Evolutionary conservation across 2,329 filamentous ascomycete genomes (phyloP).

Genomic region (Aspergillus viridinutans): DNA sequence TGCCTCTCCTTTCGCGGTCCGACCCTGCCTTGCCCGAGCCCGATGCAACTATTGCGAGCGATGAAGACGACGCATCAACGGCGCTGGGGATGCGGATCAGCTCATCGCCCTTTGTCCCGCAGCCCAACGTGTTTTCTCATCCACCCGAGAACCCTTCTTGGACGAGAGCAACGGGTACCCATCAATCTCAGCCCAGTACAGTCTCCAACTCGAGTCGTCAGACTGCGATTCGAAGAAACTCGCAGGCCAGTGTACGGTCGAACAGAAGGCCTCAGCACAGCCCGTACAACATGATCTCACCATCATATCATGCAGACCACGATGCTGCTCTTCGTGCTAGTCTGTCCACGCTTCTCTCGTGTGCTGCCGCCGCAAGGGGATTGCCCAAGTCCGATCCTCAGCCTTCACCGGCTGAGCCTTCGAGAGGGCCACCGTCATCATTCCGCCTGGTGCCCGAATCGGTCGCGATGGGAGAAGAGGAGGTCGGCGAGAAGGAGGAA

Average conservation of each 20-base stretch:
- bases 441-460: slow-evolving; percentile 60
- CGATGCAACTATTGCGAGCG: slow-evolving; percentile 35
- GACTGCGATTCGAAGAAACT: slow-evolving; percentile 38
- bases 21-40: slow-evolving; percentile 23
- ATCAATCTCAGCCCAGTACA: slow-evolving; percentile 49
- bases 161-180: slow-evolving; percentile 40
- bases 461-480: slow-evolving; percentile 47
- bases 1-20: slow-evolving; percentile 20
- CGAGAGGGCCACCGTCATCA: slow-evolving; percentile 44
- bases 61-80: slow-evolving; percentile 74
- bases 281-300: slow-evolving; percentile 66
- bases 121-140: slow-evolving; percentile 89
- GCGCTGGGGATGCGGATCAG: slow-evolving; percentile 66
- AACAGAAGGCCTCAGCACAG: slow-evolving; percentile 46
- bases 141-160: slow-evolving; percentile 55
- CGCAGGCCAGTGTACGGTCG: slow-evolving; percentile 27
- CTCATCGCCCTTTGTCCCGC: slow-evolving; percentile 65
- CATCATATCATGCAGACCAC: slow-evolving; percentile 77
- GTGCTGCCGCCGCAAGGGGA: slow-evolving; percentile 81
- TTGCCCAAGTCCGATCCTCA: slow-evolving; percentile 58
- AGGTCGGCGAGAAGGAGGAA: slow-evolving; percentile 22
- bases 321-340: slow-evolving; percentile 90
- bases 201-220: slow-evolving; percentile 31
- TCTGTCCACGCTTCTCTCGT: slow-evolving; percentile 92
- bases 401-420: slow-evolving; percentile 20